Evolutionary conservation across 2,329 filamentous ascomycete species (phyloP), one percentile per base, ranked within the genome.

Genomic region (Colletotrichum incanum): DNA sequence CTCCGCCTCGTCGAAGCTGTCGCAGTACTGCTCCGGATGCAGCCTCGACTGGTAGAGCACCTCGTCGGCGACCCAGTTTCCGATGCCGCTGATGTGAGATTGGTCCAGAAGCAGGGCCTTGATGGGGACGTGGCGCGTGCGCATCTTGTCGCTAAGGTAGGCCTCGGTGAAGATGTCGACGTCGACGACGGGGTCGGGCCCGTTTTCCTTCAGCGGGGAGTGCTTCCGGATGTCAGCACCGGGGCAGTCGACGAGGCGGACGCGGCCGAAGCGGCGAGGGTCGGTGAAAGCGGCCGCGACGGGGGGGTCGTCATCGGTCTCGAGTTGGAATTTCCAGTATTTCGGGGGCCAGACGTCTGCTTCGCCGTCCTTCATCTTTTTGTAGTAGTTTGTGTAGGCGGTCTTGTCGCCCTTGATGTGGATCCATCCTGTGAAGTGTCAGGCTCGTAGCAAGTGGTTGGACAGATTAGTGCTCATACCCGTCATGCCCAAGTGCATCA

Each of bases 11-110:
- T 81, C 87, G 75, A 98, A 93, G 0, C 93, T 93, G 78, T 98
- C 92, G 82, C 93, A 94, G 83, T 97, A 97, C 80, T 98, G 94
- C 80, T 98, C 96, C 0, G 96, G 96, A 76, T 99, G 96, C 20
- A 98, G 88, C 61, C 89, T 91, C 6, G 96, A 93, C 76, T 98
- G 92, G 78, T 95, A 99, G 63, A 99, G 85, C 8, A 98, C 92
- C 81, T 99, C 96, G 79, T 99, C 96, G 0, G 93, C 95, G 65
- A 99, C 96, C 96, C 96, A 99, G 79, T 98, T 98, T 0, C 96
- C 96, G 74, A 99, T 94, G 9, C 96, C 96, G 77, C 93, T 96
- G 73, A 98, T 93, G 79, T 93, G 93, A 23, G 91, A 88, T 82
- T 99, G 96, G 79, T 98, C 94, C 4, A 98, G 87, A 16, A 99